A percentile compares a stretch with the other conserved stretches of the same genome.
phyloP scores from a whole-genome alignment of 345 rosid genomes.

The Crucihimalaya himalaica region DNA sequence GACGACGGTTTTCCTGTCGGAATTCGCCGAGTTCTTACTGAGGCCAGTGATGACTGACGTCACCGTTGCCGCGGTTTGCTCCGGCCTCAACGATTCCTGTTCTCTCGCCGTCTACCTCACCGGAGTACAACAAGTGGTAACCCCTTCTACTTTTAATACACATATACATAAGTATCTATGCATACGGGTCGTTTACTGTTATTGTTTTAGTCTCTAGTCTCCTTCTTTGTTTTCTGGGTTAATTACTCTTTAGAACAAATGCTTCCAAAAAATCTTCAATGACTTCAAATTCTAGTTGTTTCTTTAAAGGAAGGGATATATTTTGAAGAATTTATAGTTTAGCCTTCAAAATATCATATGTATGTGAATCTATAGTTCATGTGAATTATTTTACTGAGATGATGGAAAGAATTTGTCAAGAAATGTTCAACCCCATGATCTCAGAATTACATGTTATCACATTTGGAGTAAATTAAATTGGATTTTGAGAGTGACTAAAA shows the following conservation, averaged over 20 bases:
- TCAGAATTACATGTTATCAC: not conserved
- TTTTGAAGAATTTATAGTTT: not conserved
- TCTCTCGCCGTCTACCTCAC: conserved; percentile 88
- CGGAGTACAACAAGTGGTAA: conserved; percentile 82
- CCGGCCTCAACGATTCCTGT: conserved; percentile 61
- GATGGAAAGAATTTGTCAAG: not conserved
- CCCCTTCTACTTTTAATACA: not conserved
- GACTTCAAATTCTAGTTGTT: not conserved
- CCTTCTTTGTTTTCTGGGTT: not conserved
- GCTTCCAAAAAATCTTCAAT: not conserved
- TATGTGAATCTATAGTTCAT: not conserved
- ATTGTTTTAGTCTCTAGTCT: too few relatives aligned
- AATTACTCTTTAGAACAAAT: not conserved
- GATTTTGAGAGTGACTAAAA: not conserved
- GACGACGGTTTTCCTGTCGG: conserved; percentile 60
- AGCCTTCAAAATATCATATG: not conserved
- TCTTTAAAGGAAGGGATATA: not conserved
- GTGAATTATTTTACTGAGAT: not conserved
- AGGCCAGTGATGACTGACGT: conserved; percentile 75
- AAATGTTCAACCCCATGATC: not conserved
- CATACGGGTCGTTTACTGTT: too few relatives aligned
- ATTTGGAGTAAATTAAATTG: too few relatives aligned
- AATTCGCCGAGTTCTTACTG: conserved; percentile 44
- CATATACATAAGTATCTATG: too few relatives aligned
- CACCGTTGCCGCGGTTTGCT: conserved; percentile 76